Conservation (phyloP, 2,329 filamentous ascomycete genomes). For the Fusarium heterosporum region DNA sequence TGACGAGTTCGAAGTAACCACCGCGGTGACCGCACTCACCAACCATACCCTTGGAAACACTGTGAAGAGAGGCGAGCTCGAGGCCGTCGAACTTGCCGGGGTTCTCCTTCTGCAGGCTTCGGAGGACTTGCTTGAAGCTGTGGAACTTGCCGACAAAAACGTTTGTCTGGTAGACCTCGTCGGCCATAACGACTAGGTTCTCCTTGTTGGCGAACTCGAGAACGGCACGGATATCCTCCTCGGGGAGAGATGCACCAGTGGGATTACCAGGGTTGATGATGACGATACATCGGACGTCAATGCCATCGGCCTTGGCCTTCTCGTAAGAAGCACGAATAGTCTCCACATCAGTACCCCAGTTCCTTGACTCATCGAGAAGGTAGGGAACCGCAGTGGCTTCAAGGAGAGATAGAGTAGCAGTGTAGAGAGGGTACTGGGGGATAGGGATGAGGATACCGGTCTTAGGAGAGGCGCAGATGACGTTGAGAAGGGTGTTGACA, state of each 20-base stretch:
- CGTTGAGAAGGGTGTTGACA: constrained; percentile 91
- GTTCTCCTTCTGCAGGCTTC: constrained; percentile 79
- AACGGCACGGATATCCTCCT: constrained; percentile 84
- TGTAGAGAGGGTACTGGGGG: constrained; percentile 98
- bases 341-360: constrained; percentile 89
- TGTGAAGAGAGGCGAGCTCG: constrained; percentile 93
- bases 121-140: constrained; percentile 92
- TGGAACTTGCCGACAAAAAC: constrained; percentile 94
- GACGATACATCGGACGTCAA: constrained; percentile 91
- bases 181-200: constrained; percentile 89
- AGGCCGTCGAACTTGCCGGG: constrained; percentile 84
- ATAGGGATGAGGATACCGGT: constrained; percentile 93
- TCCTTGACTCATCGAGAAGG: constrained; percentile 85
- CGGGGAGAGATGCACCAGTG: constrained; percentile 86
- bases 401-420: constrained; percentile 87
- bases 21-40: constrained; percentile 98
- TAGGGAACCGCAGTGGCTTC: constrained; percentile 92
- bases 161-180: constrained; percentile 99
- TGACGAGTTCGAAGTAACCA: constrained; percentile 95
- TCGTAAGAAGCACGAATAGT: constrained; percentile 79
- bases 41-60: constrained; percentile 97
- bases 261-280: constrained; percentile 99
- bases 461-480: constrained; percentile 82
- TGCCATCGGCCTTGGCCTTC: constrained; percentile 79
- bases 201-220: constrained; percentile 87